Base-by-base conservation (phyloP, 306 rosid genomes). In the Cicer chorassanicum region DNA sequence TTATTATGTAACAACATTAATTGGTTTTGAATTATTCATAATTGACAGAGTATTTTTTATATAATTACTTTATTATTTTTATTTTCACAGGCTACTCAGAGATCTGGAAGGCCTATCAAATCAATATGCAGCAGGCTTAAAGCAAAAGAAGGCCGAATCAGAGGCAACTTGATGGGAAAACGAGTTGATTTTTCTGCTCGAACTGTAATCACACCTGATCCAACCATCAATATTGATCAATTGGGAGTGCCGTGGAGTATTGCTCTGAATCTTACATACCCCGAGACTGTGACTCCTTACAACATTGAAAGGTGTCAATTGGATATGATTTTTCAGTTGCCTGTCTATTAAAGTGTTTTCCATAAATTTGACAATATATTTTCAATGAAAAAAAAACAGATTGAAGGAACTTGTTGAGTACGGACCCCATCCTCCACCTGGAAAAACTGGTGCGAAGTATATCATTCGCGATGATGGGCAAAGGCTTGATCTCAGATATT, bases 381-480 rank as follows among this genome's bases (percentile, higher is more conserved):
- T 53, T 50, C 9, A 50, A 44, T 44, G 41, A 29, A 51, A 8
- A 63, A 61, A 83, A 64, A 61, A 36, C 85, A 94, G 99, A 78
- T 84, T 94, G 82, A 94, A 94, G 90, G 98, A 92, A 86, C 97
- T 94, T 60, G 99, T 94, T 64, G 98, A 94, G 82, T 84, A 92
- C 40, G 99, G 99, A 24, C 97, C 99, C 16, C 99, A 94, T 84
- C 99, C 99, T 65, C 99, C 99, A 1, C 97, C 99, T 19, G 99
- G 99, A 53, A 94, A 94, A 92, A 94, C 99, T 70, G 99, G 99
- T 85, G 99, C 99, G 39, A 94, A 92, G 89, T 94, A 94, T 79
- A 94, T 94, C 63, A 94, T 94, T 82, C 88, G 99, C 59, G 97
- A 94, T 87, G 98, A 94, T 57, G 99, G 99, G 36, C 99, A 94